These are phyloP conservation scores for Parasarocladium wereldwijsianum DNA, from an alignment of 2,329 filamentous ascomycete species.

Conservation along the genomic window DNA sequence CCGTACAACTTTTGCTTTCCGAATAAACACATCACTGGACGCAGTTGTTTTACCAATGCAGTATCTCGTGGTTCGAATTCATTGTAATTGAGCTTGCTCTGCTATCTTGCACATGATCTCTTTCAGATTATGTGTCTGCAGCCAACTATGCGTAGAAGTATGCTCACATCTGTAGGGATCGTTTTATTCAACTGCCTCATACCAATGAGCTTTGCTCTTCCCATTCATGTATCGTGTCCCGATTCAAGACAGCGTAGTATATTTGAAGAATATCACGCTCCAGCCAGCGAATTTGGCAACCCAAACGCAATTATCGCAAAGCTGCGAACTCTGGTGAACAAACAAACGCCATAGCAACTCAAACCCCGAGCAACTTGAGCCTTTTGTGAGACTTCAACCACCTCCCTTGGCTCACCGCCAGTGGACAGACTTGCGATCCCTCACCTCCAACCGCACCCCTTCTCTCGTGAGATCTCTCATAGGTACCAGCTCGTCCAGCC, in stretches of 20 bases:
- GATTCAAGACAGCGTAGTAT: background rate
- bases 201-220: too few species aligned
- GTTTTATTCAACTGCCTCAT: too few species aligned
- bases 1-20: too few species aligned
- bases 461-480: conserved; percentile 10
- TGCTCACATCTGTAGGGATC: too few species aligned
- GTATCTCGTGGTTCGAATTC: too few species aligned
- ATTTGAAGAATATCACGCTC: background rate
- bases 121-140: too few species aligned
- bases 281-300: background rate
- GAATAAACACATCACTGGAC: too few species aligned
- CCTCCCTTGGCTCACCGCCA: conserved; percentile 6
- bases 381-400: background rate
- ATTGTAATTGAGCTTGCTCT: too few species aligned
- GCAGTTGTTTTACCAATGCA: too few species aligned
- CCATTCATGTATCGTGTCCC: too few species aligned
- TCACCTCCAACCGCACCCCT: conserved; percentile 11
- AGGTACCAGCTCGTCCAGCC: conserved; percentile 9
- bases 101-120: too few species aligned
- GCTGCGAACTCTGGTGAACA: background rate
- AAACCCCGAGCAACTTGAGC: background rate
- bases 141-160: too few species aligned
- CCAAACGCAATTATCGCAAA: background rate
- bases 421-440: conserved; percentile 11
- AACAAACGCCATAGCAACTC: background rate